These are phyloP conservation scores for Triticum monococcum DNA, from an alignment of 176 grass and related monocot species.

Conservation along the genomic window DNA sequence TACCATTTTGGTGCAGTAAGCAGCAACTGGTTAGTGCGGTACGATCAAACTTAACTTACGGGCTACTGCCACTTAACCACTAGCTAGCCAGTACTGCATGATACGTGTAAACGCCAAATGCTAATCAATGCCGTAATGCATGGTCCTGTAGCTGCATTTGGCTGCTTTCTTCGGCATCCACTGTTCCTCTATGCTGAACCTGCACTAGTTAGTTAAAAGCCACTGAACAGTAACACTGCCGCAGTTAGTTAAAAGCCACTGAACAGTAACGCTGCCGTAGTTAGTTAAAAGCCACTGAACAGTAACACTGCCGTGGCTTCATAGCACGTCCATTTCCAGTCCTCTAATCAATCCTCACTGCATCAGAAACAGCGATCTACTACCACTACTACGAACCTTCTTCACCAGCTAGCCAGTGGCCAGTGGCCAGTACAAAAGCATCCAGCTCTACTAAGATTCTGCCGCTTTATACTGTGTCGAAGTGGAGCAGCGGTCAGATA, in stretches of 20 bases:
- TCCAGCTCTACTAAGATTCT: constrained; percentile 41
- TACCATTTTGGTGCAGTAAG: constrained; percentile 31
- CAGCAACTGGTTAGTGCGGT: constrained; percentile 23
- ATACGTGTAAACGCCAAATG: background rate
- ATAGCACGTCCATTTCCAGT: constrained; percentile 8
- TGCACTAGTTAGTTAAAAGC: background rate
- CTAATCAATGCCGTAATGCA: background rate
- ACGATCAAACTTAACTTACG: constrained; percentile 23
- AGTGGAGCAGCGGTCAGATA: constrained; percentile 35
- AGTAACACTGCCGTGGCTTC: constrained; percentile 5
- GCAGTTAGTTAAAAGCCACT: background rate
- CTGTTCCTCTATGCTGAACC: constrained; percentile 9
- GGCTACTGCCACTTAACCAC: background rate
- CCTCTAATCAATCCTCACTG: background rate
- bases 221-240: constrained; percentile 12
- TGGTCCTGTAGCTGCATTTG: constrained; percentile 2
- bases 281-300: background rate
- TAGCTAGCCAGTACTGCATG: background rate
- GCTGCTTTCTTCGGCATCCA: constrained; percentile 6
- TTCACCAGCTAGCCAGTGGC: constrained; percentile 2
- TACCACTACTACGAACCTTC: constrained; percentile 3
- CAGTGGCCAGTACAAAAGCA: background rate
- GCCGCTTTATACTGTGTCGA: background rate
- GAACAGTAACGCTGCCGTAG: background rate
- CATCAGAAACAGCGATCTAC: constrained; percentile 11